A percentile compares a stretch with the other conserved stretches of the same genome.
Evolutionary conservation across 495 filamentous ascomycete genomes (phyloP).

Genomic region (Ramalina intermedia): DNA sequence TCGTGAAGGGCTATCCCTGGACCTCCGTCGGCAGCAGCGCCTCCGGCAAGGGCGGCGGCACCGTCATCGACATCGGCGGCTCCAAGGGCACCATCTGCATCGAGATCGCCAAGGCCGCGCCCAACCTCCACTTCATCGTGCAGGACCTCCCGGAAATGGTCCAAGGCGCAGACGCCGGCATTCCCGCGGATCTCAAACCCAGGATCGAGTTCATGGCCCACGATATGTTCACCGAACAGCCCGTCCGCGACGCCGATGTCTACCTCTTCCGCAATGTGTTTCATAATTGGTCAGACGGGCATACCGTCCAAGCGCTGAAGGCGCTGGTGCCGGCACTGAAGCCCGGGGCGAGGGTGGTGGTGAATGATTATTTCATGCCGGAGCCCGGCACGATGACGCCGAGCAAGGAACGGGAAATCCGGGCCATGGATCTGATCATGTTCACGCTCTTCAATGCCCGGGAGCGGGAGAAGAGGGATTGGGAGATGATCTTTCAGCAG

Average conservation of each 20-base stretch:
- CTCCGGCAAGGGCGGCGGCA: constrained; percentile 13
- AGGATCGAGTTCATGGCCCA: constrained; percentile 32
- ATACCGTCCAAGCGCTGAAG: constrained; percentile 31
- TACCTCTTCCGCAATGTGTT: constrained; percentile 36
- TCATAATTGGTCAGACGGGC: constrained; percentile 23
- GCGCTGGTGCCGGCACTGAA: constrained; percentile 41
- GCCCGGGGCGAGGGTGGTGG: constrained; percentile 32
- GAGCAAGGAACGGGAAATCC: not conserved
- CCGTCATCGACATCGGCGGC: constrained; percentile 23
- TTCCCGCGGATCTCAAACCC: constrained; percentile 22
- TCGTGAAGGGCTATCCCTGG: constrained; percentile 29
- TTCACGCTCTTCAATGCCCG: constrained; percentile 21
- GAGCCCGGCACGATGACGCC: constrained; percentile 10
- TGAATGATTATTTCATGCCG: constrained; percentile 32
- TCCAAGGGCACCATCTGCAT: constrained; percentile 18
- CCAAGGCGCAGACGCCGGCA: constrained; percentile 22
- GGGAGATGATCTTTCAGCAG: constrained; percentile 19
- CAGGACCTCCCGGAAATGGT: constrained; percentile 38
- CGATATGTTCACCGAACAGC: constrained; percentile 40
- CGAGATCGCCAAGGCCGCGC: constrained; percentile 16
- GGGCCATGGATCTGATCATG: constrained; percentile 23
- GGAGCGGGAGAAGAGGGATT: constrained; percentile 22
- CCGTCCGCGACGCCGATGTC: constrained; percentile 26
- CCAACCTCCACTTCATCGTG: constrained; percentile 29
- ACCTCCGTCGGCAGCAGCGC: constrained; percentile 19